Evolutionary conservation across 2,329 filamentous ascomycete species (phyloP).

Genomic region (Verticillium albo-atrum): DNA sequence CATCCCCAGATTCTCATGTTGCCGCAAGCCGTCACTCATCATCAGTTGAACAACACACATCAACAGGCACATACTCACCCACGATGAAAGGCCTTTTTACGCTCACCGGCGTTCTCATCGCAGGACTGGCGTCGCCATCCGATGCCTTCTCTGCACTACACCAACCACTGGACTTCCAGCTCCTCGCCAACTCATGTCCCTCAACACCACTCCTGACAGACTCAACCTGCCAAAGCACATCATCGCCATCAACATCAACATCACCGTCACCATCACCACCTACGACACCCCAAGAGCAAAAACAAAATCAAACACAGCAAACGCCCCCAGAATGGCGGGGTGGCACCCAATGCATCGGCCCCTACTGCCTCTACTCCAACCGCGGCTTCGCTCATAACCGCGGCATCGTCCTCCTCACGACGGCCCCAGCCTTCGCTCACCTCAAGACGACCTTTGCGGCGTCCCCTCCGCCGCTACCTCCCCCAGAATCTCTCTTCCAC

Average conservation of each 20-base stretch:
- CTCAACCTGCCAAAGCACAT: background rate
- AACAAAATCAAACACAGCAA: background rate
- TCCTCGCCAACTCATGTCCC: background rate
- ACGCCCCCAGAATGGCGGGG: constrained; percentile 6
- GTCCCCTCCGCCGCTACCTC: background rate
- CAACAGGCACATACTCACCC: background rate
- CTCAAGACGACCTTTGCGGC: background rate
- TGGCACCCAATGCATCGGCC: constrained; percentile 6
- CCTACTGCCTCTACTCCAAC: constrained; percentile 29
- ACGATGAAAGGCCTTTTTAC: background rate
- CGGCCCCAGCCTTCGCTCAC: constrained; percentile 12
- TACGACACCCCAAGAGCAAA: background rate
- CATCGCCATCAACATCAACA: background rate
- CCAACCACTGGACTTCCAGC: background rate
- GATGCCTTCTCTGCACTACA: background rate
- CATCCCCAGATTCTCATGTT: background rate
- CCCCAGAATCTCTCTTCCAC: constrained; percentile 10
- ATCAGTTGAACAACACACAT: background rate
- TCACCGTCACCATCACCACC: background rate
- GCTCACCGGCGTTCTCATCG: background rate
- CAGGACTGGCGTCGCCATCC: background rate
- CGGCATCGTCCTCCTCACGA: constrained; percentile 34
- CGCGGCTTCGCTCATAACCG: constrained; percentile 27
- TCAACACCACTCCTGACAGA: background rate
- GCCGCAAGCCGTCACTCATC: background rate